Base-by-base conservation (phyloP, 768 basidiomycete genomes). In the Clathrus columnatus region DNA sequence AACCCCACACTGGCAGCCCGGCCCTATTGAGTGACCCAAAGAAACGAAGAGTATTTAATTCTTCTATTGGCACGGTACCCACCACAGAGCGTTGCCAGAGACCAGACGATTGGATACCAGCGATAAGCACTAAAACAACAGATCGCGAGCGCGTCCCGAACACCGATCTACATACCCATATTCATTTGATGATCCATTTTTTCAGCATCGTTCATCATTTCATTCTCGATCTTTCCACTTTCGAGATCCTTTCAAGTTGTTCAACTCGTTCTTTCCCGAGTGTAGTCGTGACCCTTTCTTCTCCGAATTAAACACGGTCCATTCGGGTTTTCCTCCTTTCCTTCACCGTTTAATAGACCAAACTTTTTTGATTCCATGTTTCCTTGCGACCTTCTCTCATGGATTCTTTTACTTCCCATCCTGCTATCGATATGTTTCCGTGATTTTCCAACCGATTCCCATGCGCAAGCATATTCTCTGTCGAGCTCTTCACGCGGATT, bases 191-290 rank as follows among this genome's bases (percentile, higher is more conserved):
- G 18, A 36, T 32, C 56, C 23, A 14, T 51, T 63, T 11, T 79
- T 77, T 60, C 67, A 64, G 42, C 11, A 16, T 7, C 41, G 36
- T 2, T 53, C 26, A 16, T 11, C 51, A 14, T 16, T 8, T 30
- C 49, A 29, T 43, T 50, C 24, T 21, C 42, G 14, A 32, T 28
- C 43, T 5, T 53, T 30, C 36, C 41, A 28, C 7, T 87, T 89
- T 69, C 83, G 81, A 1, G 86, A 90, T 64, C 87, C 87, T 1
- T 89, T 88, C 64, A 70, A 76, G 20, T 69, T 91, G 30, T 91
- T 91, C 68, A 75, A 87, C 59, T 74, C 79, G 2, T 80, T 88
- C 54, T 89, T 91, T 57, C 78, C 80, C 18, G 72, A 80, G 62
- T 51, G 73, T 14, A 73, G 73, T 44, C 55, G 49, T n/a, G 52